Evolutionary conservation across 441 rosid genomes (phyloP), one percentile per base, ranked within the genome.

Genomic region (Syzygium malaccense): DNA sequence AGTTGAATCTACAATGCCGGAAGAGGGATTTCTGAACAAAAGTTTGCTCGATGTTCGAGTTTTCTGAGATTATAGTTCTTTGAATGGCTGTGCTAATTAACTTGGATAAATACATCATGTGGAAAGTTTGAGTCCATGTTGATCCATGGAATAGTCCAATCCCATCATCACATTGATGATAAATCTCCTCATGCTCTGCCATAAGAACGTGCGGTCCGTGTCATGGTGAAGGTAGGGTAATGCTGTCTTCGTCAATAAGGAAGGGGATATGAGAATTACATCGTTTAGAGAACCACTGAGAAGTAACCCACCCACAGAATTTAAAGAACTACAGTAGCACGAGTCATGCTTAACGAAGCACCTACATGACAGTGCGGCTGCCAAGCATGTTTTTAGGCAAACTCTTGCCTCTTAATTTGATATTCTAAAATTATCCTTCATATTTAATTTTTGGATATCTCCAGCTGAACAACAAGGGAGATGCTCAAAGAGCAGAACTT

Each of bases 401-500:
- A 62, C 28, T 23, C 55, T 49, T 85, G 60, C 25, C 79, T 54
- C 79, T 56, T 45, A 49, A 71, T 83, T 86, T 51, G 17, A 37
- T 55, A 55, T 60, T 49, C 60, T 37, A 91, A 33, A 80, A 45
- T 41, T 88, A 33, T 79, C 57, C 54, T 79, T 88, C 32, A 26
- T 4, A 48, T 19, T 64, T 75, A 9, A 17, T 62, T 57, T 75
- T 55, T 85, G 89, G 88, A 88, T 87, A 62, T 87, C 28, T n/a
- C 54, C 90, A 96, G 99, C 94, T 95, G 97, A 88, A 92, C 87
- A 91, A 92, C 88, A 96, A 96, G 91, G 94, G 88, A 79, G 93
- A 86, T 78, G 98, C 99, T 85, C 89, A 91, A 89, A 91, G 91
- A 89, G 93, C 93, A 79, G 98, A 96, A 92, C 90, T 93, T 33